phyloP scores from a whole-genome alignment of 495 filamentous ascomycete genomes.

The Penicillium coffeae region DNA sequence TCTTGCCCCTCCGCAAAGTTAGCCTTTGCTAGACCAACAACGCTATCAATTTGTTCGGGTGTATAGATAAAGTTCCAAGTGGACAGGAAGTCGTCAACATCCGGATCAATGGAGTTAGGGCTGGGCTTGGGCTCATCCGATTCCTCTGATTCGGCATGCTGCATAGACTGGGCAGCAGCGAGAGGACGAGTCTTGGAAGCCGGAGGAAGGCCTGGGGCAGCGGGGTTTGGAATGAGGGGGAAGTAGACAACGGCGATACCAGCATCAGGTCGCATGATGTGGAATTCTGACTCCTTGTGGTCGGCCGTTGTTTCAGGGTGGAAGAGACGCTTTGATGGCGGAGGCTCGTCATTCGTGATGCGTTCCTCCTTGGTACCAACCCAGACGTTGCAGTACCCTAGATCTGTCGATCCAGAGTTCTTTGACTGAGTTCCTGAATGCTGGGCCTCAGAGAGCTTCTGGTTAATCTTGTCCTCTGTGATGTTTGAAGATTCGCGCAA shows the following conservation, averaged over 20 bases:
- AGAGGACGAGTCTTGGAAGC: conserved; percentile 20
- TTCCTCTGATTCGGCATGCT: conserved; percentile 18
- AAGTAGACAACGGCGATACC: conserved; percentile 90
- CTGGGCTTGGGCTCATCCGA: conserved; percentile 32
- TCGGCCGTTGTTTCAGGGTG: conserved; percentile 24
- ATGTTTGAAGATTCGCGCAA: conserved; percentile 66
- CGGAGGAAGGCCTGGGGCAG: conserved; percentile 33
- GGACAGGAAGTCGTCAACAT: conserved; percentile 75
- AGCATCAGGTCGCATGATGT: conserved; percentile 70
- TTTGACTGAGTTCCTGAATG: conserved; percentile 1
- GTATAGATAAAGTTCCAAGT: conserved; percentile 99
- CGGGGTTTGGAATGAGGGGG: conserved; percentile 76
- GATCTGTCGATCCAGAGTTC: conserved; percentile 39
- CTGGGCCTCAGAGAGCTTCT: conserved; percentile 62
- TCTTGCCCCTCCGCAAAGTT: conserved; percentile 82
- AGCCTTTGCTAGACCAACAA: conserved; percentile 74
- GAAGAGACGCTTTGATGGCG: conserved; percentile 59
- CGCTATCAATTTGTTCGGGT: conserved; percentile 75
- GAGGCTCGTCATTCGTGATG: conserved; percentile 55
- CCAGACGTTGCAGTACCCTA: conserved; percentile 94
- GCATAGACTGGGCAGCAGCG: conserved; percentile 17
- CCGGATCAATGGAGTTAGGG: conserved; percentile 74
- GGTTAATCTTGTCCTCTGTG: conserved; percentile 53
- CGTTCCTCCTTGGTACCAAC: conserved; percentile 77
- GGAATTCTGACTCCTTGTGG: conserved; percentile 58